phyloP scores from a whole-genome alignment of 805 yeast species.

The Scheffersomyces lignosus region DNA sequence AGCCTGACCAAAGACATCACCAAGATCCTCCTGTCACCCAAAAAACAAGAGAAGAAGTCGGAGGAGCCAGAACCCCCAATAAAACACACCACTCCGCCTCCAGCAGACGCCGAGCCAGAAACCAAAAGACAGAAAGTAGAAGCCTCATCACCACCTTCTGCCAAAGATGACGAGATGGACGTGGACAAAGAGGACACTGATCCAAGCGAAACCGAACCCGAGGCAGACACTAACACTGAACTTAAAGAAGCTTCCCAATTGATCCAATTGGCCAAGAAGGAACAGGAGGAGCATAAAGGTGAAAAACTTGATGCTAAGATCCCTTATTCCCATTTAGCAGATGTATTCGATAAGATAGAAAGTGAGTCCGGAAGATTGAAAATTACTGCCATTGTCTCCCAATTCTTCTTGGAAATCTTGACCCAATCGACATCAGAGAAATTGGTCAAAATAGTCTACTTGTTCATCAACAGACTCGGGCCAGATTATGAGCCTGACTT shows the following conservation, averaged over 20 bases:
- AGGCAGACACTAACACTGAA: constrained; percentile 1
- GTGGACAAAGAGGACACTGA: constrained; percentile 4
- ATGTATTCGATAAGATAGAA: constrained; percentile 76
- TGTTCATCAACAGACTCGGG: constrained; percentile 85
- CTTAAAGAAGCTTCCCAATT: constrained; percentile 13
- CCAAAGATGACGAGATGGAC: constrained; percentile 1
- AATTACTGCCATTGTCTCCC: constrained; percentile 72
- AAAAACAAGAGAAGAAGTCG: neutral
- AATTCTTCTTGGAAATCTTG: constrained; percentile 67
- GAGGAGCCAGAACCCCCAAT: constrained; percentile 1
- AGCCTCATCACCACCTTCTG: neutral
- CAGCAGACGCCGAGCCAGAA: constrained; percentile 1
- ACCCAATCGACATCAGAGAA: constrained; percentile 42
- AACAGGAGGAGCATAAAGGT: constrained; percentile 7
- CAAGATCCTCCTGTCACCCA: constrained; percentile 1
- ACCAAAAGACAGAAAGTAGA: neutral
- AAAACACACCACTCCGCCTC: neutral
- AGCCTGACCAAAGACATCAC: constrained; percentile 1
- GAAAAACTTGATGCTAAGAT: constrained; percentile 17
- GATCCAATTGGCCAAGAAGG: constrained; percentile 12
- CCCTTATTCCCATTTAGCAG: constrained; percentile 47
- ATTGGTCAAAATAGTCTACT: constrained; percentile 71
- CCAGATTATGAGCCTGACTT: constrained; percentile 93
- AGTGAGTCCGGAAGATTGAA: constrained; percentile 79
- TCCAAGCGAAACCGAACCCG: constrained; percentile 4